Conservation (phyloP, 2,329 filamentous ascomycete genomes). For the Cercospora brassicicola region DNA sequence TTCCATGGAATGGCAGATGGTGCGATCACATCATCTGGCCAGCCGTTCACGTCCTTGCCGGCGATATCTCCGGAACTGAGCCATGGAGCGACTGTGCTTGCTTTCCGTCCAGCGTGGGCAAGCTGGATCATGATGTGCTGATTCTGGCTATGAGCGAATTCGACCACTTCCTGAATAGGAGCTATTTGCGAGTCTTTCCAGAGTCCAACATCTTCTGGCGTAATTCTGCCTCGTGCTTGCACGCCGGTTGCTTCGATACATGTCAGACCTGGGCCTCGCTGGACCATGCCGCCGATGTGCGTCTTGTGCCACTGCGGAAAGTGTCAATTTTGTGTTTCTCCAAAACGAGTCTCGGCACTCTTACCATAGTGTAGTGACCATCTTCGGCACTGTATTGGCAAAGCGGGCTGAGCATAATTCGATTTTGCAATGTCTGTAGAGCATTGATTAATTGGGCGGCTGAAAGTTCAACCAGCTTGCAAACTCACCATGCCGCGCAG, state of each 20-base stretch:
- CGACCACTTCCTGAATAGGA: constrained; percentile 67
- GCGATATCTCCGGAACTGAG: constrained; percentile 58
- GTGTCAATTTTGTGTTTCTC: neutral
- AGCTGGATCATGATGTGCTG: constrained; percentile 79
- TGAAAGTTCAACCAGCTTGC: neutral
- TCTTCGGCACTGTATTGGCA: constrained; percentile 68
- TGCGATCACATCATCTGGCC: constrained; percentile 55
- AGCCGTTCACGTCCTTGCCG: constrained; percentile 51
- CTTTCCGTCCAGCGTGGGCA: constrained; percentile 72
- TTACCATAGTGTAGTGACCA: constrained; percentile 67
- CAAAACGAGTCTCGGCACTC: neutral
- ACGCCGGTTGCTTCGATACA: constrained; percentile 80
- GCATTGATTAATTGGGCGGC: too few relatives aligned
- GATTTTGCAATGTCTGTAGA: constrained; percentile 34
- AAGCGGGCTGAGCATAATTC: constrained; percentile 63
- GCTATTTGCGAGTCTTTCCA: constrained; percentile 84
- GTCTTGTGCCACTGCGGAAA: constrained; percentile 66
- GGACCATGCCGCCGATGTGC: constrained; percentile 69
- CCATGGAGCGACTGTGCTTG: constrained; percentile 64
- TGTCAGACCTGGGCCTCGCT: constrained; percentile 71
- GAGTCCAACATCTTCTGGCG: constrained; percentile 73
- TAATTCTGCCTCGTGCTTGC: constrained; percentile 74
- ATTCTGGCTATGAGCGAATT: constrained; percentile 77
- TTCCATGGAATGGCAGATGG: constrained; percentile 64
- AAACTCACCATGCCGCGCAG: constrained; percentile 50